These are phyloP conservation scores for Ophiosphaerella korrae DNA, from an alignment of 2,329 filamentous ascomycete species.

Conservation along the genomic window DNA sequence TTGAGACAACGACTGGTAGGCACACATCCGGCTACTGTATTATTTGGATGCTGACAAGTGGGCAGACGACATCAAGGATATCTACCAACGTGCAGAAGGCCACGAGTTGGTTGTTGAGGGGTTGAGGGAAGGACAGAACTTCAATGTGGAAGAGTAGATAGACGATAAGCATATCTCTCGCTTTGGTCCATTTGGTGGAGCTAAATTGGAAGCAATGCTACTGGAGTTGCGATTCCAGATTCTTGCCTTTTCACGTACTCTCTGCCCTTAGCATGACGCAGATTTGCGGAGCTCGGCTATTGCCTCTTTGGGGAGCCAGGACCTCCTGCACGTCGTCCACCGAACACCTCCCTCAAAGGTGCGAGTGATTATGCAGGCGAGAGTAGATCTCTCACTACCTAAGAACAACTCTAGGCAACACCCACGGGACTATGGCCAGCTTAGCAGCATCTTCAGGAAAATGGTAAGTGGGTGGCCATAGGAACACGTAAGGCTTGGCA, in stretches of 20 bases:
- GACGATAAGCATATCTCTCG: constrained; percentile 6
- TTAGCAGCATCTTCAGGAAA: neutral
- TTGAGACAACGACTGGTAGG: constrained; percentile 80
- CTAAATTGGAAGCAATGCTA: neutral
- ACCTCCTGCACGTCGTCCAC: neutral
- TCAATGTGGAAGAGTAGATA: constrained; percentile 64
- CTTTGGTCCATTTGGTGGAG: constrained; percentile 8
- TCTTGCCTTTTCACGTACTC: too few relatives aligned
- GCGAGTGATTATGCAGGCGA: neutral
- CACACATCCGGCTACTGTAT: neutral
- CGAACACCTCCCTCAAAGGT: neutral
- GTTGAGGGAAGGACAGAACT: constrained; percentile 75
- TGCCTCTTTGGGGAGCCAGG: constrained; percentile 5
- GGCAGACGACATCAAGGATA: constrained; percentile 89
- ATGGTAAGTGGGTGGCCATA: neutral
- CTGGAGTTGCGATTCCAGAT: neutral
- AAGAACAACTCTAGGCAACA: neutral
- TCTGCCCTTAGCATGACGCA: too few relatives aligned
- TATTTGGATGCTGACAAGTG: constrained; percentile 26
- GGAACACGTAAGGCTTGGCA: constrained; percentile 16
- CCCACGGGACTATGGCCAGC: neutral
- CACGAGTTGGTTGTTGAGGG: constrained; percentile 89
- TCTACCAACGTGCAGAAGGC: constrained; percentile 82
- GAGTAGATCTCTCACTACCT: too few relatives aligned
- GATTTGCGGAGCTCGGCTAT: neutral